Conservation (phyloP, 768 basidiomycete genomes). For the Cystobasidium ongulense region DNA sequence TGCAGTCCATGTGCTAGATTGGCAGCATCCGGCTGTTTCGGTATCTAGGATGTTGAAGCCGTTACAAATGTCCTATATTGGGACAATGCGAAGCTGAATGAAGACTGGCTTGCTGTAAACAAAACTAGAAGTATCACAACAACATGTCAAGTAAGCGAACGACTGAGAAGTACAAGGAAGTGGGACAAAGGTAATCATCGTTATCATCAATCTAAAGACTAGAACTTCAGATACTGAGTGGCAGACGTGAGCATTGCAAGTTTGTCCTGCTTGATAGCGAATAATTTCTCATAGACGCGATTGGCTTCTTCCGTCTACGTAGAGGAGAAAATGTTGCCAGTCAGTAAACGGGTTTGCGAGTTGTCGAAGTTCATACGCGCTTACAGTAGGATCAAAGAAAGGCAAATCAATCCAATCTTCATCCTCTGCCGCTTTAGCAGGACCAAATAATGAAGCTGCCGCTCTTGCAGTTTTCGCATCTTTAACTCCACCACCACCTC, state of each 20-base stretch:
- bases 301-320: slow-evolving; percentile 25
- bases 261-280: slow-evolving; percentile 13
- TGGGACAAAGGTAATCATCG: no score
- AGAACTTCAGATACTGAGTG: slow-evolving; percentile 16
- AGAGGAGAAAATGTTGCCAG: not conserved
- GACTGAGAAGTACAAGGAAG: no score
- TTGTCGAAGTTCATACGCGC: not conserved
- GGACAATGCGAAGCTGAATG: no score
- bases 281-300: slow-evolving; percentile 16
- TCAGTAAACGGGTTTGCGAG: not conserved
- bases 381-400: slow-evolving; percentile 19
- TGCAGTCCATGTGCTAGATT: no score
- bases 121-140: no score
- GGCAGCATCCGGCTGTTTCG: no score
- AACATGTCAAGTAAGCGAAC: no score
- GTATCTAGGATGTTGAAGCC: no score
- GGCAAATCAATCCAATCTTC: slow-evolving; percentile 28
- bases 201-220: not conserved
- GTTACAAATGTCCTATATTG: no score
- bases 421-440: slow-evolving; percentile 22
- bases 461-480: slow-evolving; percentile 27
- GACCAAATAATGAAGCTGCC: slow-evolving; percentile 32
- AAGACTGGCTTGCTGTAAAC: no score
- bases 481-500: not conserved
- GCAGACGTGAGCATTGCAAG: slow-evolving; percentile 22